phyloP scores from a whole-genome alignment of 2,329 filamentous ascomycete genomes.

The Parastagonospora avenae region DNA sequence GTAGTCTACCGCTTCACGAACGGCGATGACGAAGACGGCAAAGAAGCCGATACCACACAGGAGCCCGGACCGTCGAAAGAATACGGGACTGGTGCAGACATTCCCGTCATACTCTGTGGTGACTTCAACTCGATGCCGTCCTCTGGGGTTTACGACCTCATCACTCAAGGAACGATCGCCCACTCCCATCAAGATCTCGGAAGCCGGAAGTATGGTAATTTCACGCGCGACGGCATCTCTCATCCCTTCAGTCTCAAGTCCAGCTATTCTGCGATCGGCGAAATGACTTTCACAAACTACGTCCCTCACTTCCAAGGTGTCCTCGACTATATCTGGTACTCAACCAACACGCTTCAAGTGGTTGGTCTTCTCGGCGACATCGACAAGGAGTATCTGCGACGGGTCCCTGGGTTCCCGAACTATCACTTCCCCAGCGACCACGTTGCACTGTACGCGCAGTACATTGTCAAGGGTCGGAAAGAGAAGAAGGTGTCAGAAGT shows the following conservation, averaged over 20 bases:
- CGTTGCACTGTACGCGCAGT: slow-evolving; percentile 86
- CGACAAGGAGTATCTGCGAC: slow-evolving; percentile 81
- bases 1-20: slow-evolving; percentile 55
- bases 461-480: slow-evolving; percentile 85
- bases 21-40: slow-evolving; percentile 56
- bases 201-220: slow-evolving; percentile 86
- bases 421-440: slow-evolving; percentile 95
- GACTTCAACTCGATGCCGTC: slow-evolving; percentile 92
- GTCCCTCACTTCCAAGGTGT: slow-evolving; percentile 90
- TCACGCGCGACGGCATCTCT: slow-evolving; percentile 88
- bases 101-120: slow-evolving; percentile 88
- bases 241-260: slow-evolving; percentile 95
- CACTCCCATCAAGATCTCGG: slow-evolving; percentile 81
- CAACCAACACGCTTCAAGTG: slow-evolving; percentile 84
- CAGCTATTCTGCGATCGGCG: slow-evolving; percentile 81
- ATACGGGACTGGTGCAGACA: slow-evolving; percentile 83
- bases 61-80: slow-evolving; percentile 82
- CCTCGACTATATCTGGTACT: slow-evolving; percentile 98
- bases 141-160: slow-evolving; percentile 89
- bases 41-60: slow-evolving; percentile 58
- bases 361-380: slow-evolving; percentile 84
- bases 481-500: slow-evolving; percentile 61
- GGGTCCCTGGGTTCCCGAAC: slow-evolving; percentile 89
- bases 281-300: slow-evolving; percentile 95
- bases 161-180: slow-evolving; percentile 78